These are phyloP conservation scores for Boletus huronensis DNA, from an alignment of 768 basidiomycete species.

Conservation along the genomic window DNA sequence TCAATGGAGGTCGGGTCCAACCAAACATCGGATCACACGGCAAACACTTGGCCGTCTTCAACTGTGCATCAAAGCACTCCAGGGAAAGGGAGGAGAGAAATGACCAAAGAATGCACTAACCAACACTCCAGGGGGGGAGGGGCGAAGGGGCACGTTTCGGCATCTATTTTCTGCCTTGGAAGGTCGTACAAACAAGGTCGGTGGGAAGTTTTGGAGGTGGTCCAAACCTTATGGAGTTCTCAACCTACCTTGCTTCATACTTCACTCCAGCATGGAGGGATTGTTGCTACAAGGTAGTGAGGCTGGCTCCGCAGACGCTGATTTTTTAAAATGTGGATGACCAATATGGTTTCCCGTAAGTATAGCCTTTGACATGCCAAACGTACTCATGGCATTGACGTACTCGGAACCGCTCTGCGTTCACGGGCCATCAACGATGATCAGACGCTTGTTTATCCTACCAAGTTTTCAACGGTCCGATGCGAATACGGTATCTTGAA, in stretches of 20 bases:
- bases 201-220: neutral
- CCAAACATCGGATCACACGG: neutral
- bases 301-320: neutral
- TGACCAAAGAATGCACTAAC: neutral
- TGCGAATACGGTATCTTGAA: neutral
- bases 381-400: neutral
- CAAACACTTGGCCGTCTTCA: neutral
- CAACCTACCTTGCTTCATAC: neutral
- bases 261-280: neutral
- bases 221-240: too few relatives aligned
- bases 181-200: neutral
- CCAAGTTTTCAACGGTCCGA: neutral
- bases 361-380: neutral
- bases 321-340: neutral
- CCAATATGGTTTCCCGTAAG: neutral
- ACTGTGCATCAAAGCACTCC: neutral
- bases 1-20: slow-evolving; percentile 2
- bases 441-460: neutral
- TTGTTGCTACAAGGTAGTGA: neutral
- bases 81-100: neutral
- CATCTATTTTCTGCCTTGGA: too few relatives aligned
- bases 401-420: neutral
- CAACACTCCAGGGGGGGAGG: slow-evolving; percentile 3
- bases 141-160: neutral
- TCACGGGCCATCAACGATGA: neutral